Conservation (phyloP, 805 yeast species). For the Phaffomyces opuntiae region DNA sequence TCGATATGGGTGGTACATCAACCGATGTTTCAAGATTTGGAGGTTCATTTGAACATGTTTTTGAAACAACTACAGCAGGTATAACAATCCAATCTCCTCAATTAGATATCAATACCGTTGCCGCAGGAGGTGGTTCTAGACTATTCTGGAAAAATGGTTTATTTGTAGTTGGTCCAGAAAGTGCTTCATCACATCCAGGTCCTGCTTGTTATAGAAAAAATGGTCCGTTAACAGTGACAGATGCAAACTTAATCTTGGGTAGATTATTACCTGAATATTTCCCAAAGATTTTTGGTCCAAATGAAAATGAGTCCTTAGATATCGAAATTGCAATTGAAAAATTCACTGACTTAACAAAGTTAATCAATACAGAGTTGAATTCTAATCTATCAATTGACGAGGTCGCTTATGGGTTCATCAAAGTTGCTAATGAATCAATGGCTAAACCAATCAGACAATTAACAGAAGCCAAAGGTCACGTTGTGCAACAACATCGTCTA, state of each 20-base stretch:
- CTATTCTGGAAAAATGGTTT: conserved; percentile 62
- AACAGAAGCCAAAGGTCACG: conserved; percentile 79
- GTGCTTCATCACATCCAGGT: conserved; percentile 85
- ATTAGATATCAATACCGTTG: conserved; percentile 72
- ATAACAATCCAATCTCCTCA: conserved; percentile 82
- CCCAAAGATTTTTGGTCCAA: conserved; percentile 79
- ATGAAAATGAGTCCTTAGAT: conserved; percentile 67
- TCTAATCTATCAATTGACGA: conserved; percentile 46
- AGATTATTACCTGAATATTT: conserved; percentile 66
- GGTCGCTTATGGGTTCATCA: conserved; percentile 74
- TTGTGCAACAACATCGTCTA: conserved; percentile 55
- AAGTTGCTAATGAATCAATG: conserved; percentile 85
- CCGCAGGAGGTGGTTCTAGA: conserved; percentile 80
- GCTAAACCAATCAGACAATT: conserved; percentile 82
- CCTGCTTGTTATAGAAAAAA: conserved; percentile 83
- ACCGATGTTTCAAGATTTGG: conserved; percentile 77
- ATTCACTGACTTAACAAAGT: conserved; percentile 46
- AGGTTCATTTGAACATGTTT: conserved; percentile 69
- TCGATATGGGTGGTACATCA: conserved; percentile 90
- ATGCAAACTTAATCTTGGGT: conserved; percentile 72
- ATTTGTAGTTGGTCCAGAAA: conserved; percentile 79
- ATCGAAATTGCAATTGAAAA: conserved; percentile 39
- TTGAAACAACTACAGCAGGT: conserved; percentile 80
- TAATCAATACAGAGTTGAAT: conserved; percentile 43
- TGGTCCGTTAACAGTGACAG: conserved; percentile 80